Evolutionary conservation across 2,329 filamentous ascomycete species (phyloP), one percentile per base, ranked within the genome.

Genomic region (Penicillium thymicola): DNA sequence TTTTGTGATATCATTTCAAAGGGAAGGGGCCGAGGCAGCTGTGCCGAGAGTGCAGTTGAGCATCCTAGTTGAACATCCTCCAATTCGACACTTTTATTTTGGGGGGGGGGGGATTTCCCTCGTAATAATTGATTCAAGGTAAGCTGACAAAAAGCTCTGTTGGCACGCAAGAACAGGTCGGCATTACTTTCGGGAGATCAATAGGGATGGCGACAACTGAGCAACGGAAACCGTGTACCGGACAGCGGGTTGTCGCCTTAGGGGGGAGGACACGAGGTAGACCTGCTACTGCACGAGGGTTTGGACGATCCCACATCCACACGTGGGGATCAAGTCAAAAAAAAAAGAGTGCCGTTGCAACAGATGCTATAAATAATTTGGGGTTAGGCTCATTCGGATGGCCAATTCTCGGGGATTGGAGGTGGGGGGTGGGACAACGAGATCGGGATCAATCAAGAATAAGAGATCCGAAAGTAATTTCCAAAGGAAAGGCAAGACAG

Each of bases 221-320:
- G 28, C 40, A 51, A 32, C 28, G 54, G 45, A 52, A 58, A 59
- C 63, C 61, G 65, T 67, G 68, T 71, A 59, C 65, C 66, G 60
- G 68, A 68, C 65, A 68, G 59, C 66, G 67, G 65, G 55, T 52
- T 52, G 34, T 49, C 53, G 60, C 45, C 51, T 54, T 52, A 45
- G 44, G 58, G 46, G 51, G 42, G 51, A 54, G 36, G 51, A 48
- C 58, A 56, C 54, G 59, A 58, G 61, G 67, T 66, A 69, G 65
- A 67, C 67, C 65, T 65, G 69, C 67, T 72, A 71, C 65, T 64
- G 67, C 67, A 66, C 70, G 67, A 68, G 66, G 54, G 53, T 25
- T 59, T 51, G 51, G 51, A 37, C 38, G 44, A 52, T 61, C 57
- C 52, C 55, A 58, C 56, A 51, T 52, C 48, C 45, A 57, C 57